A percentile compares a stretch with the other conserved stretches of the same genome.
These are phyloP conservation scores for Leucoagaricus sp. DNA, from an alignment of 1,284 basidiomycete genomes.

Conservation along the genomic window DNA sequence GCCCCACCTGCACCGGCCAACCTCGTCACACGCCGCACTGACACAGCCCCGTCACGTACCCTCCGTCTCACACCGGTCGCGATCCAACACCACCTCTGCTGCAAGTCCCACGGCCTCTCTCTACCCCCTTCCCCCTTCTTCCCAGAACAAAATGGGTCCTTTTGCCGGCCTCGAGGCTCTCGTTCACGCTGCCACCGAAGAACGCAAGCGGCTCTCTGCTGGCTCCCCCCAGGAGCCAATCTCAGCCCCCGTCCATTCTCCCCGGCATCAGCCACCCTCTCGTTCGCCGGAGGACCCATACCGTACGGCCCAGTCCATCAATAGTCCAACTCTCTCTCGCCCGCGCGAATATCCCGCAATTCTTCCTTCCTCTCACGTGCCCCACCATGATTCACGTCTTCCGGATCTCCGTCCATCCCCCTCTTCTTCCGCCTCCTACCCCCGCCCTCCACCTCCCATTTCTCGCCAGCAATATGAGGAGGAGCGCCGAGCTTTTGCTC, in stretches of 20 bases:
- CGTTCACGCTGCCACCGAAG: conserved; percentile 56
- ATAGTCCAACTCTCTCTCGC: conserved; percentile 4
- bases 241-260: conserved; percentile 5
- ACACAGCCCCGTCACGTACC: conserved; percentile 18
- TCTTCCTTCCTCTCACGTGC: conserved; percentile 12
- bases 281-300: conserved; percentile 3
- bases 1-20: conserved; percentile 39
- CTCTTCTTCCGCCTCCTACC: conserved; percentile 10
- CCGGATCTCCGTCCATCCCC: conserved; percentile 1
- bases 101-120: conserved; percentile 13
- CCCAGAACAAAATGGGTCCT: conserved; percentile 8
- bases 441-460: conserved; percentile 1
- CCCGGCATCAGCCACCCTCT: not conserved
- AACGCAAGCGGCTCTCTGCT: conserved; percentile 42
- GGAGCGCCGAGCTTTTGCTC: conserved; percentile 16
- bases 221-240: conserved; percentile 12
- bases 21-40: conserved; percentile 19
- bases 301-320: conserved; percentile 3
- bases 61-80: conserved; percentile 13
- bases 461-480: conserved; percentile 12
- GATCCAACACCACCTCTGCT: conserved; percentile 14
- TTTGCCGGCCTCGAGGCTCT: conserved; percentile 50
- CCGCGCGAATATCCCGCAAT: conserved; percentile 6
- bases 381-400: conserved; percentile 10
- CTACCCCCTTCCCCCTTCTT: conserved; percentile 24